Conservation (phyloP, 352 stramenopile genomes). For the Phytophthora sansomeana region DNA sequence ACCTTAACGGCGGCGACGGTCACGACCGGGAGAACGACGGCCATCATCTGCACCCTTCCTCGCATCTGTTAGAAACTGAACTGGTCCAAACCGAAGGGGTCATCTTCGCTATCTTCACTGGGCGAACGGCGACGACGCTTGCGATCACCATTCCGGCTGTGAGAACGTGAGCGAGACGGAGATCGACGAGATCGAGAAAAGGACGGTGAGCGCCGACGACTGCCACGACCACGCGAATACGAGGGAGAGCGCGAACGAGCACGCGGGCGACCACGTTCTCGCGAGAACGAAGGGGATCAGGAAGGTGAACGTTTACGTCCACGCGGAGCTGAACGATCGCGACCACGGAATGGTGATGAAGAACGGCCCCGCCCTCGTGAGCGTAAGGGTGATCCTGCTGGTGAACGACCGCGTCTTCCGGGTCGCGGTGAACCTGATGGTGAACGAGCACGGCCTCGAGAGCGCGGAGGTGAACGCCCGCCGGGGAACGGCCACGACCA, state of each 20-base stretch:
- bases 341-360: conserved; percentile 25
- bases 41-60: conserved; percentile 48
- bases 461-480: conserved; percentile 32
- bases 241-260: conserved; percentile 41
- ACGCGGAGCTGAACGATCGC: conserved; percentile 30
- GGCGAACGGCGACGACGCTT: conserved; percentile 58
- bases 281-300: conserved; percentile 32
- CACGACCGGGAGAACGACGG: conserved; percentile 33
- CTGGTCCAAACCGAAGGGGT: conserved; percentile 88
- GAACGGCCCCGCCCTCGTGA: conserved; percentile 33
- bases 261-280: conserved; percentile 27
- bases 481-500: conserved; percentile 29
- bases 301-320: conserved; percentile 35
- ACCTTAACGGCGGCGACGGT: conserved; percentile 45
- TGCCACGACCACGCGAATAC: conserved; percentile 32
- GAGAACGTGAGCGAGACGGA: conserved; percentile 48
- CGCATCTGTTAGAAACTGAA: conserved; percentile 85
- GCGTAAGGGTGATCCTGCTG: conserved; percentile 37
- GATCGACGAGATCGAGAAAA: conserved; percentile 46
- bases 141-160: conserved; percentile 47
- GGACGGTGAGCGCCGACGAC: conserved; percentile 40
- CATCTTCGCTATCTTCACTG: conserved; percentile 65
- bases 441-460: conserved; percentile 27
- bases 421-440: conserved; percentile 27
- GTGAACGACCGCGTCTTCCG: conserved; percentile 37